A percentile compares a stretch with the other conserved stretches of the same genome.
phyloP scores from a whole-genome alignment of 177 flowering plant species.

The Telopea speciosissima region DNA sequence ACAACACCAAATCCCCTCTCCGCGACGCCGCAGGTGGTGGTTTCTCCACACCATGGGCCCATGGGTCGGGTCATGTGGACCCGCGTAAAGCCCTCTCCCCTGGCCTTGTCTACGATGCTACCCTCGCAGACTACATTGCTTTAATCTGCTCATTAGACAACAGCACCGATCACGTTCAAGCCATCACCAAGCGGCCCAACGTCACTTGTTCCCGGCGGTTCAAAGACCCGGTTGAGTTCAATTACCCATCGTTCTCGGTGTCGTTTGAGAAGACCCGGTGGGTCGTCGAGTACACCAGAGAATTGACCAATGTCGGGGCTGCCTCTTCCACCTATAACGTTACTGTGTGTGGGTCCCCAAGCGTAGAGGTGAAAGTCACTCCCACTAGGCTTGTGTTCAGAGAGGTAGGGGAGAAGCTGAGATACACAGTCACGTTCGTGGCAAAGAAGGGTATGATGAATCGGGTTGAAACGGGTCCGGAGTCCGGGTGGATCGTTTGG shows the following conservation, averaged over 20 bases:
- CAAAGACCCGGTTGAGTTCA: constrained; percentile 60
- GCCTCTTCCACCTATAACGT: constrained; percentile 45
- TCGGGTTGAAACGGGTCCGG: constrained; percentile 9
- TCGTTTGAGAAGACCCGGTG: constrained; percentile 34
- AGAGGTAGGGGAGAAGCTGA: constrained; percentile 46
- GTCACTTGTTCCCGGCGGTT: constrained; percentile 45
- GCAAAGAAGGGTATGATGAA: constrained; percentile 24
- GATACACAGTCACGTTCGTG: constrained; percentile 64
- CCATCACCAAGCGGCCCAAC: constrained; percentile 43
- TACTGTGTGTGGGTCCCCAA: constrained; percentile 36
- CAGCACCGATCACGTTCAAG: constrained; percentile 33
- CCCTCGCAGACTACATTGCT: constrained; percentile 49
- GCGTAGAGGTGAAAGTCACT: constrained; percentile 42
- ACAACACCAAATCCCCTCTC: constrained; percentile 67
- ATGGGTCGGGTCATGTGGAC: constrained; percentile 85
- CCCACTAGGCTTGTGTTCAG: constrained; percentile 53
- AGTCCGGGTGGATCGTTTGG: constrained; percentile 62
- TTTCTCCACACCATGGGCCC: constrained; percentile 62
- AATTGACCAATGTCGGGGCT: constrained; percentile 64
- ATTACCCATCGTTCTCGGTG: constrained; percentile 86
- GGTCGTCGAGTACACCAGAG: constrained; percentile 54
- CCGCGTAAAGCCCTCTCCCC: constrained; percentile 78
- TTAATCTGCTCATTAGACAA: constrained; percentile 76
- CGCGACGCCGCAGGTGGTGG: constrained; percentile 49
- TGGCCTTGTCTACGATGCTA: constrained; percentile 75